These are phyloP conservation scores for Eucalyptus fibrosa DNA, from an alignment of 345 rosid species.

Conservation along the genomic window DNA sequence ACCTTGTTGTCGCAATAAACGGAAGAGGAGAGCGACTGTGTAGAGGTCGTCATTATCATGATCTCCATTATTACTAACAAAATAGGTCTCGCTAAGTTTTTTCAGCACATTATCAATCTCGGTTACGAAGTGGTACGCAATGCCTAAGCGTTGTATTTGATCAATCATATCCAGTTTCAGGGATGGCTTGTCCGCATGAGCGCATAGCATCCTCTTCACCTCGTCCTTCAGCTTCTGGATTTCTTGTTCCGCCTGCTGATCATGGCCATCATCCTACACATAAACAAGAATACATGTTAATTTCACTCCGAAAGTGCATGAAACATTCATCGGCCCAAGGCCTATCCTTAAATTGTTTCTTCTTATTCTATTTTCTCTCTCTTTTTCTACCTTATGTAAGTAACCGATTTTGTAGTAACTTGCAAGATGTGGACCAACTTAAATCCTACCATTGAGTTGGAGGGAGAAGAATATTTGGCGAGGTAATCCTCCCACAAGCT, in stretches of 20 bases:
- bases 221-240: background rate
- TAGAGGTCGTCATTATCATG: background rate
- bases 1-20: conserved; percentile 8
- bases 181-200: background rate
- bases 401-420: background rate
- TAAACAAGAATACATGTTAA: background rate
- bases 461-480: background rate
- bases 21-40: conserved; percentile 2
- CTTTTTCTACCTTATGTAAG: background rate
- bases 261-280: background rate
- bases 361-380: background rate
- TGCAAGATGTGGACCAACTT: background rate
- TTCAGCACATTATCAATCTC: background rate
- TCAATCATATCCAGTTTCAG: background rate
- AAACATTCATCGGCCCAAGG: background rate
- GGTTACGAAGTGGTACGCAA: conserved; percentile 2
- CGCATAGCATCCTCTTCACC: background rate
- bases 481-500: background rate
- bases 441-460: background rate
- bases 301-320: background rate
- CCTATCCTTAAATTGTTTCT: background rate
- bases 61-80: background rate
- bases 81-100: background rate
- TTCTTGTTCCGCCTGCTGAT: background rate
- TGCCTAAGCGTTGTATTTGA: conserved; percentile 3